Evolutionary conservation across 2,329 filamentous ascomycete species (phyloP).

Genomic region (Neofusicoccum kwambonambiense): DNA sequence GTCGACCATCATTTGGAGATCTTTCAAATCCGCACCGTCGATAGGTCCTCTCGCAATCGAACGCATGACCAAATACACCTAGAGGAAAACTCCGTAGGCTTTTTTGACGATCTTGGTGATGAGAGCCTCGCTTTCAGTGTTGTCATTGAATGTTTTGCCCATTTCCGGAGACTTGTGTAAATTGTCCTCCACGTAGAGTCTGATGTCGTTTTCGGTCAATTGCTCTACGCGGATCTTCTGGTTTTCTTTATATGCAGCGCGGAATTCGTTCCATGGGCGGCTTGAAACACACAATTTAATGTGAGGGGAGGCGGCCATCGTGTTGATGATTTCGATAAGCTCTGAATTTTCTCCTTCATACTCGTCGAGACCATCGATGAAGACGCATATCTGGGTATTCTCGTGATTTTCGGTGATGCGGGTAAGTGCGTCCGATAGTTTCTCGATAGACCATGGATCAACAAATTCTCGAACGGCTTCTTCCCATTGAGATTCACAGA

Average conservation of each 20-base stretch:
- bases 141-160: background rate
- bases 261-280: slow-evolving; percentile 20
- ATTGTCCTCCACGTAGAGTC: background rate
- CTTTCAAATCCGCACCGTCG: too few relatives aligned
- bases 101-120: background rate
- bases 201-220: background rate
- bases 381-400: slow-evolving; percentile 10
- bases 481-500: background rate
- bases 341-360: slow-evolving; percentile 10
- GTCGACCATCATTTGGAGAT: background rate
- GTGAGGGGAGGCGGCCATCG: background rate
- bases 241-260: slow-evolving; percentile 9
- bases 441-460: too few relatives aligned
- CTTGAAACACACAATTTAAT: slow-evolving; percentile 24
- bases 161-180: background rate
- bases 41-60: background rate
- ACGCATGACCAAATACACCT: background rate
- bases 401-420: too few relatives aligned
- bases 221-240: background rate
- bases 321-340: background rate
- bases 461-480: background rate
- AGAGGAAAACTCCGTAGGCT: too few relatives aligned
- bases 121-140: background rate
- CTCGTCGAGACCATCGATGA: slow-evolving; percentile 27
- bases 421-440: too few relatives aligned